A percentile compares a stretch with the other conserved stretches of the same genome.
phyloP scores from a whole-genome alignment of 2,329 filamentous ascomycete species.

The Epichloe festucae region DNA sequence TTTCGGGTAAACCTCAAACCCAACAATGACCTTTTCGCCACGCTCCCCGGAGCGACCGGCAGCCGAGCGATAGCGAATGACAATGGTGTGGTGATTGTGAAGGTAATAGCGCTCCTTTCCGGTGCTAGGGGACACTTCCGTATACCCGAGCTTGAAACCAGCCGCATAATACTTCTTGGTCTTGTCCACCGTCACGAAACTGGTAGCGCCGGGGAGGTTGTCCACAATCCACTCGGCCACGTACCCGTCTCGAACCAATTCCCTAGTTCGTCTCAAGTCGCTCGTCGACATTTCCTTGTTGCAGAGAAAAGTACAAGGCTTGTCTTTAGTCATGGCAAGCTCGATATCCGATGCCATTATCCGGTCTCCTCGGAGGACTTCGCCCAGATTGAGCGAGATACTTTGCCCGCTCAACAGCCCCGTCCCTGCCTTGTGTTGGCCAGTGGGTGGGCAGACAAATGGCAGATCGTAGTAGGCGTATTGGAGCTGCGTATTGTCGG shows the following conservation, averaged over 20 bases:
- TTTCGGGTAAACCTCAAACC: slow-evolving; percentile 83
- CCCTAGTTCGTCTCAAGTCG: slow-evolving; percentile 53
- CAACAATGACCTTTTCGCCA: slow-evolving; percentile 69
- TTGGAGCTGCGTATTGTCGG: slow-evolving; percentile 78
- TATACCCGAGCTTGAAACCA: slow-evolving; percentile 78
- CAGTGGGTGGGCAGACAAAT: slow-evolving; percentile 72
- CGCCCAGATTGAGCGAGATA: slow-evolving; percentile 71
- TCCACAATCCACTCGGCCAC: slow-evolving; percentile 92
- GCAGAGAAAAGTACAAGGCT: slow-evolving; percentile 61
- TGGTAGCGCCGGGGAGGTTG: slow-evolving; percentile 78
- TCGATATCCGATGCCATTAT: slow-evolving; percentile 79
- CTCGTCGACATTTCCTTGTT: slow-evolving; percentile 49
- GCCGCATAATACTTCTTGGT: slow-evolving; percentile 77
- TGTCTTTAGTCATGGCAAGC: slow-evolving; percentile 62
- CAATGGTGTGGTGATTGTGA: slow-evolving; percentile 80
- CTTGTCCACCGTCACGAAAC: slow-evolving; percentile 77
- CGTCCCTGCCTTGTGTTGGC: slow-evolving; percentile 49
- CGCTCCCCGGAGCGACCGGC: slow-evolving; percentile 54
- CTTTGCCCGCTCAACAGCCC: slow-evolving; percentile 63
- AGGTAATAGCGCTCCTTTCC: slow-evolving; percentile 57
- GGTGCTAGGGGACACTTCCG: slow-evolving; percentile 47
- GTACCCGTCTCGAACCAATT: slow-evolving; percentile 67
- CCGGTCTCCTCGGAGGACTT: slow-evolving; percentile 75
- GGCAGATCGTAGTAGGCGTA: slow-evolving; percentile 84
- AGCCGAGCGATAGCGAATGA: slow-evolving; percentile 64